Conservation (phyloP, 371 early-diverging fungal genomes). For the Nematocida parisii region DNA sequence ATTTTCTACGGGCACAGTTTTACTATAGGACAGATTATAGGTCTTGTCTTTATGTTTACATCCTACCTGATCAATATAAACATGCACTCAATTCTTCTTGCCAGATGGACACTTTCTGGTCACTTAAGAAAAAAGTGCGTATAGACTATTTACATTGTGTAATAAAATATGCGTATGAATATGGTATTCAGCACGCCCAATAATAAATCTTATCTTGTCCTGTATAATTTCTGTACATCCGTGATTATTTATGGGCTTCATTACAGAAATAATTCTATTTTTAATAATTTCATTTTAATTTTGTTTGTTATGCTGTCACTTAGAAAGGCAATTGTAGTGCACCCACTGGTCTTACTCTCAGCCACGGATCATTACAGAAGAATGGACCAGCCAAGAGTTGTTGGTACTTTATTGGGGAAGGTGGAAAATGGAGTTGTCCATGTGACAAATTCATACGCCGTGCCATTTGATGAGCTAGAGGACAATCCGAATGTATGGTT, state of each 20-base stretch:
- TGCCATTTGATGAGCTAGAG: constrained; percentile 81
- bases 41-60: constrained; percentile 36
- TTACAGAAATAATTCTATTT: not conserved
- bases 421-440: constrained; percentile 78
- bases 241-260: not conserved
- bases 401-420: constrained; percentile 91
- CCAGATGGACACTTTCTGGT: constrained; percentile 35
- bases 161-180: not conserved
- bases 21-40: constrained; percentile 29
- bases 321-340: constrained; percentile 76
- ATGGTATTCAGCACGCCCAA: not conserved
- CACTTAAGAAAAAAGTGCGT: constrained; percentile 12
- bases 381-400: constrained; percentile 86
- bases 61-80: constrained; percentile 28
- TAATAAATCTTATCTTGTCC: not conserved
- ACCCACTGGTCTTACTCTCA: constrained; percentile 93
- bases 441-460: constrained; percentile 95
- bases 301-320: constrained; percentile 26
- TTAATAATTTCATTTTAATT: constrained; percentile 50
- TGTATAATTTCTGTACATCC: not conserved
- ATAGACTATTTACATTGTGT: not conserved
- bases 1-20: constrained; percentile 42
- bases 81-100: constrained; percentile 39
- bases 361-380: constrained; percentile 98
- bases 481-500: constrained; percentile 96